phyloP scores from a whole-genome alignment of 345 rosid species.

The Carallia brachiata region DNA sequence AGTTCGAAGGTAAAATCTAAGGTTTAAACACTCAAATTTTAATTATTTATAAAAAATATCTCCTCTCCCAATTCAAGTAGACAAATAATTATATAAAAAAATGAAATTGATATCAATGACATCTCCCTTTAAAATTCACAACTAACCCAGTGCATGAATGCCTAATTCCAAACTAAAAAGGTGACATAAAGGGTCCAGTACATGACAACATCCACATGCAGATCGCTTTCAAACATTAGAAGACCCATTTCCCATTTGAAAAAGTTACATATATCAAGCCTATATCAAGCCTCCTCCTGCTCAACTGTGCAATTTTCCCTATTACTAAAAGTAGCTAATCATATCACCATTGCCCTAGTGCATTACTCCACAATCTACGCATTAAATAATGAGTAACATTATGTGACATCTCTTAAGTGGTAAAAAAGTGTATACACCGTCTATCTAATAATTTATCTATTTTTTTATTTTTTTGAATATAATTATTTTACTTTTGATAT shows the following conservation, averaged over 20 bases:
- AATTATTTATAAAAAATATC: no score
- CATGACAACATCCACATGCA: conserved; percentile 41
- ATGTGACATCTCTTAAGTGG: no score
- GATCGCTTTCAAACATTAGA: conserved; percentile 26
- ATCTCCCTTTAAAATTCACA: not conserved
- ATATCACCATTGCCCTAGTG: not conserved
- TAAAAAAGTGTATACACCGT: no score
- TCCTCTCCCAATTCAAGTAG: no score
- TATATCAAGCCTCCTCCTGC: not conserved
- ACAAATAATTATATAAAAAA: no score
- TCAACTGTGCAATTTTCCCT: not conserved
- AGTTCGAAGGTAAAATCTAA: no score
- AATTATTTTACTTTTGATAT: no score
- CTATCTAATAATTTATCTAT: no score
- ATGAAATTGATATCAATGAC: not conserved
- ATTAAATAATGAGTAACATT: not conserved
- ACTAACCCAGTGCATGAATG: not conserved
- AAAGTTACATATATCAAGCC: conserved; percentile 8
- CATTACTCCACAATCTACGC: conserved; percentile 1
- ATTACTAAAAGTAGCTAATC: conserved; percentile 12
- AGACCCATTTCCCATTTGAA: conserved; percentile 17
- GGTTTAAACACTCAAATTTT: no score
- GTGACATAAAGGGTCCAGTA: conserved; percentile 20
- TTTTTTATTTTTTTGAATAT: no score
- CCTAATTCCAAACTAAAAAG: not conserved